Conservation (phyloP, 352 stramenopile genomes). For the Pythium guiyangense region DNA sequence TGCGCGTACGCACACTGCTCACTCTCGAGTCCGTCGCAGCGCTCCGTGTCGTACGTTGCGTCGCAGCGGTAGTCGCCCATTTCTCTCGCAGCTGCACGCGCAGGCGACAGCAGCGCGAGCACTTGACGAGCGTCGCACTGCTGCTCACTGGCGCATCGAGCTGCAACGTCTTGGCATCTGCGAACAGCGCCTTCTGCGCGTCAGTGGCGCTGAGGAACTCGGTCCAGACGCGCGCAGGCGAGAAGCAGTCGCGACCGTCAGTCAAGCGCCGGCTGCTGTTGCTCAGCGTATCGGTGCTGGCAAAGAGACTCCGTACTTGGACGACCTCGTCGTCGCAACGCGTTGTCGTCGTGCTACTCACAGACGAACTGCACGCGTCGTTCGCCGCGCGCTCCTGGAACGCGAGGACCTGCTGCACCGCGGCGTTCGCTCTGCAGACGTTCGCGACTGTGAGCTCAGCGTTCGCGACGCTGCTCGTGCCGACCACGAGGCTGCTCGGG, state of each 20-base stretch:
- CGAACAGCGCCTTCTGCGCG: constrained; percentile 1
- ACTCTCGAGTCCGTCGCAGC: constrained; percentile 10
- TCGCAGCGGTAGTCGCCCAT: constrained; percentile 20
- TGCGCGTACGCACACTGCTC: constrained; percentile 11
- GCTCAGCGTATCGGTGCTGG: neutral
- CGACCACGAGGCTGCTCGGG: neutral
- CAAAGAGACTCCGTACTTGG: constrained; percentile 14
- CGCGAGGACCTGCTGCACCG: constrained; percentile 29
- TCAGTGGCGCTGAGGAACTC: neutral
- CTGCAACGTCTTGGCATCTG: constrained; percentile 3
- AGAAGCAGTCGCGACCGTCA: constrained; percentile 8
- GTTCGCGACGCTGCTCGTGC: constrained; percentile 13
- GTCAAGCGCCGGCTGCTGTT: neutral
- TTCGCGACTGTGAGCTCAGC: constrained; percentile 17
- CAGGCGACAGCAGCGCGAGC: constrained; percentile 19
- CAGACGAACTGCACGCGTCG: constrained; percentile 28
- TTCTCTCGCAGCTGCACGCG: constrained; percentile 18
- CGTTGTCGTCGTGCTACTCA: constrained; percentile 7
- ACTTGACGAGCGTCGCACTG: neutral
- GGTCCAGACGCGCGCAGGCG: constrained; percentile 4
- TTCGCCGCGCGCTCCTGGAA: constrained; percentile 40
- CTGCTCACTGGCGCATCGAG: neutral
- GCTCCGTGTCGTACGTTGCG: constrained; percentile 17
- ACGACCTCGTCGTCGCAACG: constrained; percentile 19
- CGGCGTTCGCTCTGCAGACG: constrained; percentile 18